phyloP scores from a whole-genome alignment of 148 eudicot genomes.

The Tetragonia tetragonoides region DNA sequence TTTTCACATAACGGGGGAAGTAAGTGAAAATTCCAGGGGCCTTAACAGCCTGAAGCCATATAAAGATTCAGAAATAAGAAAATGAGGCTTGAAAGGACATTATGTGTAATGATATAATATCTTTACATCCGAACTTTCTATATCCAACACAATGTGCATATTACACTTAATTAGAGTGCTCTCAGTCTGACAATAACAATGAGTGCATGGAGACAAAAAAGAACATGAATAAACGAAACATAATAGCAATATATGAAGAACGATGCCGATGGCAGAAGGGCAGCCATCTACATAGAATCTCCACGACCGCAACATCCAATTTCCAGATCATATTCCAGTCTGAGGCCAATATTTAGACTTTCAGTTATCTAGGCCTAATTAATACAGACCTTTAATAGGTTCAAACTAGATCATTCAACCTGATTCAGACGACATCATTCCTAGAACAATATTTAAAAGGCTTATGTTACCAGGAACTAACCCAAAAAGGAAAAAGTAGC shows the following conservation, averaged over 20 bases:
- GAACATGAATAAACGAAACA: background rate
- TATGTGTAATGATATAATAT: background rate
- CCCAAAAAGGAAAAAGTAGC: too few relatives aligned
- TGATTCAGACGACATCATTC: background rate
- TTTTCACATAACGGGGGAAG: constrained; percentile 34
- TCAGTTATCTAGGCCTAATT: too few relatives aligned
- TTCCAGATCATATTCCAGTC: background rate
- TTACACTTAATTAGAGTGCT: background rate
- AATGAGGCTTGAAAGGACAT: constrained; percentile 3
- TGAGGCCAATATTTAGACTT: background rate
- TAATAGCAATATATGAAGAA: background rate
- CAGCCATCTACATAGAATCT: background rate
- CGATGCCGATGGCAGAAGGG: background rate
- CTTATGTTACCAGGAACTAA: background rate
- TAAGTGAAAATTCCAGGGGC: constrained; percentile 45
- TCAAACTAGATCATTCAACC: background rate
- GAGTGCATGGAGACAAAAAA: background rate
- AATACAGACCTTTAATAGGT: background rate
- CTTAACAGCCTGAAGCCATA: constrained; percentile 64
- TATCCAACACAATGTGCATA: constrained; percentile 8
- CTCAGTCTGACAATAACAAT: background rate
- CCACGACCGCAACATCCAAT: background rate
- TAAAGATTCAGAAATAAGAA: constrained; percentile 6
- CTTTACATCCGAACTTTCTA: background rate
- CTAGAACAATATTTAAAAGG: background rate